Conservation (phyloP, 2,329 filamentous ascomycete species). For the Diaporthe amygdali region DNA sequence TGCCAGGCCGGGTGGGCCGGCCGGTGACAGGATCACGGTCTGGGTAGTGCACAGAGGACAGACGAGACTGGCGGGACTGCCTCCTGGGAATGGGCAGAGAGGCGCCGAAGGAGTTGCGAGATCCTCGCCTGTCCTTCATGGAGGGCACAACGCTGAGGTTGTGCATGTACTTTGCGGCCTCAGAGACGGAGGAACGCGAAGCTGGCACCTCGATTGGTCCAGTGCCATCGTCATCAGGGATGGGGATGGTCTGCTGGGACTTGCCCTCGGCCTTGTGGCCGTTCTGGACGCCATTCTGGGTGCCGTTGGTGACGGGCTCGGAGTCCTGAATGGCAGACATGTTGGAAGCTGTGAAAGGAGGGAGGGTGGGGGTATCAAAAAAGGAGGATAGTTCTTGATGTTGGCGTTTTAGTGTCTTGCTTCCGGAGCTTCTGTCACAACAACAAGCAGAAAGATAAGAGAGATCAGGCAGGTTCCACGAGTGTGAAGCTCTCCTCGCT, state of each 20-base stretch:
- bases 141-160: conserved; percentile 71
- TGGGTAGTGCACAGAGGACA: conserved; percentile 61
- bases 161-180: conserved; percentile 75
- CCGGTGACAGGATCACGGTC: conserved; percentile 48
- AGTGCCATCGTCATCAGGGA: conserved; percentile 49
- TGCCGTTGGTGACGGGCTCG: neutral
- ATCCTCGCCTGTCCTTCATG: conserved; percentile 69
- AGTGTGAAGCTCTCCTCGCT: neutral
- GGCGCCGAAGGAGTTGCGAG: conserved; percentile 77
- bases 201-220: conserved; percentile 73
- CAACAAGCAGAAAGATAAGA: conserved; percentile 8
- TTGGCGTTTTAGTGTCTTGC: neutral
- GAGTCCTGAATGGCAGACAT: conserved; percentile 19
- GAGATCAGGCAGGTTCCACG: conserved; percentile 2
- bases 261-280: conserved; percentile 32
- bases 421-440: conserved; percentile 20
- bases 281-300: conserved; percentile 26
- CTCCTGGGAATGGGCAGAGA: conserved; percentile 75
- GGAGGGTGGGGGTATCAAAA: conserved; percentile 12
- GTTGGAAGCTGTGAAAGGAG: neutral
- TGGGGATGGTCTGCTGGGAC: conserved; percentile 36
- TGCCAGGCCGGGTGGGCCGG: conserved; percentile 55
- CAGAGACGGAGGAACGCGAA: conserved; percentile 69
- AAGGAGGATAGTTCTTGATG: neutral
- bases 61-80: conserved; percentile 67